Evolutionary conservation across 106 monocot species (phyloP).

Genomic region (Platanthera guangdongensis): DNA sequence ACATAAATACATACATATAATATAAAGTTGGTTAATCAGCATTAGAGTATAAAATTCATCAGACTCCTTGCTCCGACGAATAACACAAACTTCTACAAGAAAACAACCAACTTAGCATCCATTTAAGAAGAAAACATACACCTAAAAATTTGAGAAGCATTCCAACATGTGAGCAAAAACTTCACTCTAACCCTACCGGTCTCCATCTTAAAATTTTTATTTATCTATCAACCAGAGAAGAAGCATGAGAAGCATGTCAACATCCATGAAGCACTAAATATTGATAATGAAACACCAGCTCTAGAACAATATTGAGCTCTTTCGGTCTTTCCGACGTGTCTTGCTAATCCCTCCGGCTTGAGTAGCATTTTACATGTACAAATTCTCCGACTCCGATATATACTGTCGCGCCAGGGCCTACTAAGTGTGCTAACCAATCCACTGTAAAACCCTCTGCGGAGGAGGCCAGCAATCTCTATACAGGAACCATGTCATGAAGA

Average conservation of each 20-base stretch:
- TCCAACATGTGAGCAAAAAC: neutral
- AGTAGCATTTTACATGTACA: conserved; percentile 50
- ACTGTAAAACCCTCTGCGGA: conserved; percentile 33
- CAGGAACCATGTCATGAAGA: conserved; percentile 6
- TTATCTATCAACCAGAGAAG: neutral
- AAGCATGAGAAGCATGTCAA: neutral
- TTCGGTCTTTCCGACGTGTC: conserved; percentile 47
- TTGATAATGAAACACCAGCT: too few species aligned
- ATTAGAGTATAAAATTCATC: neutral
- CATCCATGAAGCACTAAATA: neutral
- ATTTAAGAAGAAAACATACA: too few species aligned
- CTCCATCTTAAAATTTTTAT: conserved; percentile 9
- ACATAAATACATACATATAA: neutral
- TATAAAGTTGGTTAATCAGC: neutral
- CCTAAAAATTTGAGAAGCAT: too few species aligned
- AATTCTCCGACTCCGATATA: conserved; percentile 34
- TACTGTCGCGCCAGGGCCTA: conserved; percentile 24
- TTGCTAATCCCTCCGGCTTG: conserved; percentile 41
- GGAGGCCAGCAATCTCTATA: conserved; percentile 14
- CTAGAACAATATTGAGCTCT: conserved; percentile 38
- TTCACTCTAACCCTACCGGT: conserved; percentile 8
- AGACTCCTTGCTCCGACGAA: neutral
- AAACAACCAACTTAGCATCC: too few species aligned
- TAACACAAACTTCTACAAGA: too few species aligned
- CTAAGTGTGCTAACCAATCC: conserved; percentile 26